phyloP scores from a whole-genome alignment of 768 basidiomycete species.

The Lyophyllum atratum region DNA sequence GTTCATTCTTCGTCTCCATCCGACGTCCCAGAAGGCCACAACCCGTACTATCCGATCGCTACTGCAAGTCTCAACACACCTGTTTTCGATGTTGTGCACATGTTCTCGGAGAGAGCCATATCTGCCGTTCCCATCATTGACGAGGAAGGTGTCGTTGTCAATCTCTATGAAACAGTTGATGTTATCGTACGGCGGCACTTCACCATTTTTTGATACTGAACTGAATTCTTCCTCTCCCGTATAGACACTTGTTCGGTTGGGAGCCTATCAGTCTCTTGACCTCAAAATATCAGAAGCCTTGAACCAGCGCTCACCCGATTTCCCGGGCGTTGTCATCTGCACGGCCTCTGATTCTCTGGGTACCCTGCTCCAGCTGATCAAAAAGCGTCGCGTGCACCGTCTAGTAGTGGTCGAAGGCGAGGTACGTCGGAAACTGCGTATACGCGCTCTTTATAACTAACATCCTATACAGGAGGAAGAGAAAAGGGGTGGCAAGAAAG shows the following conservation, averaged over 20 bases:
- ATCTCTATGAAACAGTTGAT: conserved; percentile 98
- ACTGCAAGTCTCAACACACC: conserved; percentile 90
- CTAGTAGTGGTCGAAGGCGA: conserved; percentile 95
- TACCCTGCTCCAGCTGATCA: conserved; percentile 87
- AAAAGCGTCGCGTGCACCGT: conserved; percentile 91
- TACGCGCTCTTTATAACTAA: background rate
- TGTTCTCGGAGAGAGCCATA: conserved; percentile 95
- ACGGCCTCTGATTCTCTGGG: conserved; percentile 90
- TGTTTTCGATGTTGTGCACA: conserved; percentile 98
- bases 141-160: conserved; percentile 88
- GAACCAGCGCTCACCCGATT: conserved; percentile 89
- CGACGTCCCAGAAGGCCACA: conserved; percentile 52
- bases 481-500: conserved; percentile 76
- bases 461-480: conserved; percentile 66
- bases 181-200: conserved; percentile 72
- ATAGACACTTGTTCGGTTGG: conserved; percentile 91
- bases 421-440: conserved; percentile 38
- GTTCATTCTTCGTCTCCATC: conserved; percentile 55
- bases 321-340: conserved; percentile 96
- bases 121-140: conserved; percentile 97
- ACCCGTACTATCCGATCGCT: conserved; percentile 87
- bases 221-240: background rate
- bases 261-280: conserved; percentile 95
- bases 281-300: conserved; percentile 92
- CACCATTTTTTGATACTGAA: background rate